Base-by-base conservation (phyloP, 352 stramenopile genomes). In the Pythium monospermum region DNA sequence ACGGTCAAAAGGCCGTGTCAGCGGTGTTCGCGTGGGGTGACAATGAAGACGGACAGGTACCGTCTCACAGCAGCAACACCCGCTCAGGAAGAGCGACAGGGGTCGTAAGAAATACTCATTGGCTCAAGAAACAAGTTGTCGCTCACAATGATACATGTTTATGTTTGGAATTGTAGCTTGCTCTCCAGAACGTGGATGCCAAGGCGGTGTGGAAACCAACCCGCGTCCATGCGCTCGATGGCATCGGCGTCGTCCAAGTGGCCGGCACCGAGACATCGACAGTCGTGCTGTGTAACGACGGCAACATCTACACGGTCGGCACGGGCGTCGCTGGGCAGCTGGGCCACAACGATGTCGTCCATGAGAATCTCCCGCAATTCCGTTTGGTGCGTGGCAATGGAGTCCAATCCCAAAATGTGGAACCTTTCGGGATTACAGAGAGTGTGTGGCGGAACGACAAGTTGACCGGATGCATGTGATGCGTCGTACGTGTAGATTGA, bases 11-110 rank as follows among this genome's bases (percentile, higher is more conserved):
- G 13, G 64, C 73, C 0, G 64, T 87, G 40, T 83, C 81, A 6
- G 71, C 76, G 3, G 57, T 89, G 36, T 89, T 79, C 58, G 76
- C 68, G 25, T 91, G 79, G 71, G 77, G 77, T 0, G 77, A 91
- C 39, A 91, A 91, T 30, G 77, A 87, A 62, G 81, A 91, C 61
- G 78, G 81, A 48, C 81, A 91, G 64, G 78, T 87, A 22, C 1
- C 13, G 22, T 4, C 12, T 22, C 27, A n/a, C n/a, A n/a, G n/a
- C n/a, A n/a, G n/a, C n/a, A n/a, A n/a, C n/a, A n/a, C n/a, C n/a
- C n/a, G n/a, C n/a, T n/a, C n/a, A n/a, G n/a, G n/a, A n/a, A n/a
- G n/a, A n/a, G n/a, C n/a, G n/a, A n/a, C n/a, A n/a, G n/a, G n/a
- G n/a, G n/a, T n/a, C n/a, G n/a, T n/a, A n/a, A n/a, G n/a, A n/a